A percentile compares a stretch with the other conserved stretches of the same genome.
Conservation (phyloP, 2,329 filamentous ascomycete species). For the Xylariaceae sp. region DNA sequence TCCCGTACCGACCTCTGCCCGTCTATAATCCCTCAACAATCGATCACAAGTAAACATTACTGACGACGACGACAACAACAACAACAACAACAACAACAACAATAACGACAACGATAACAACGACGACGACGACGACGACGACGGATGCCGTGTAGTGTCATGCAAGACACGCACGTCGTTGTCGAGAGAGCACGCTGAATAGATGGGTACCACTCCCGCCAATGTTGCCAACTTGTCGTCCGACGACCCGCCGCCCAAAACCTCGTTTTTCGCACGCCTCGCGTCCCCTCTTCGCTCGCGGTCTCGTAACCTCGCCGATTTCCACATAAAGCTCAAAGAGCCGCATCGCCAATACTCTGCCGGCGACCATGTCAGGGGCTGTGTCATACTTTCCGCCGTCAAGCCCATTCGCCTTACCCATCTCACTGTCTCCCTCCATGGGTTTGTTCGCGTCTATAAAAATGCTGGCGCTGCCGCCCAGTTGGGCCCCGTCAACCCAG, state of each 20-base stretch:
- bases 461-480: constrained; percentile 55
- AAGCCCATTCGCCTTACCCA: constrained; percentile 77
- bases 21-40: too few species aligned
- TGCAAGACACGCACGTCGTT: constrained; percentile 26
- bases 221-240: constrained; percentile 33
- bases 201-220: constrained; percentile 42
- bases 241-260: constrained; percentile 36
- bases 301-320: constrained; percentile 67
- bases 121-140: constrained; percentile 6
- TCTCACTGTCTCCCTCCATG: constrained; percentile 72
- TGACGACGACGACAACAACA: too few species aligned
- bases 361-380: constrained; percentile 69
- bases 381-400: constrained; percentile 66
- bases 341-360: constrained; percentile 73
- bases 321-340: constrained; percentile 72
- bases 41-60: too few species aligned
- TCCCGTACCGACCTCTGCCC: too few species aligned
- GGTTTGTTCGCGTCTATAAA: constrained; percentile 76
- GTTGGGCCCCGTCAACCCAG: constrained; percentile 37
- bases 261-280: constrained; percentile 50
- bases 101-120: neutral
- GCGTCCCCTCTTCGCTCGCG: constrained; percentile 47
- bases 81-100: too few species aligned
- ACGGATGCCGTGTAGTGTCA: constrained; percentile 23
- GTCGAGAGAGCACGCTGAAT: constrained; percentile 29